These are phyloP conservation scores for Corymbia citriodora DNA, from an alignment of 441 rosid genomes.

Conservation along the genomic window DNA sequence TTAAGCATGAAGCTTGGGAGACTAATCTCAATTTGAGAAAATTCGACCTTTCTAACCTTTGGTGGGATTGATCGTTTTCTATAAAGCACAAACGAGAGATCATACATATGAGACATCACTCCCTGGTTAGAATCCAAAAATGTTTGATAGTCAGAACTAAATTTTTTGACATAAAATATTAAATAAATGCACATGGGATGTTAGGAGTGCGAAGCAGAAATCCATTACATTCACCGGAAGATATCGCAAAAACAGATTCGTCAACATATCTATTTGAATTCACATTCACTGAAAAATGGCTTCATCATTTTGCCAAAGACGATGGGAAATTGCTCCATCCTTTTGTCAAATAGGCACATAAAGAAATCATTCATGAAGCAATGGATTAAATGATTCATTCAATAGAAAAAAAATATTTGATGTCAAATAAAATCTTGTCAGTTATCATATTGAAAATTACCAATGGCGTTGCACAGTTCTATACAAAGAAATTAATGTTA, in stretches of 20 bases:
- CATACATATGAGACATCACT: neutral
- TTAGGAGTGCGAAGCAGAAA: neutral
- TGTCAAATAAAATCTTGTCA: too few species aligned
- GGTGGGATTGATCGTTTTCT: conserved; percentile 47
- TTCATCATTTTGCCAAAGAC: neutral
- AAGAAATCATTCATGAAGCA: neutral
- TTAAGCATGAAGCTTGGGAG: too few species aligned
- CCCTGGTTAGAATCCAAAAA: neutral
- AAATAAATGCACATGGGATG: neutral
- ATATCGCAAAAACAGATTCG: neutral
- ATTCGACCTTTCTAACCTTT: neutral
- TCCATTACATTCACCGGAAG: neutral
- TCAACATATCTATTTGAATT: neutral
- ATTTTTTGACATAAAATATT: too few species aligned
- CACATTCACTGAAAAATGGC: too few species aligned
- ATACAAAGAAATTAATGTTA: too few species aligned
- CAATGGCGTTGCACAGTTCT: too few species aligned
- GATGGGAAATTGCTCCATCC: neutral
- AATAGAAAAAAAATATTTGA: too few species aligned
- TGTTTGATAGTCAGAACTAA: neutral
- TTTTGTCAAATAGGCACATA: conserved; percentile 57
- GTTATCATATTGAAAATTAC: too few species aligned
- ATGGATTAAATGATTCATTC: too few species aligned
- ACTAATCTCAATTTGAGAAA: neutral
- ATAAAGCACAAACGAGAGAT: conserved; percentile 66